Evolutionary conservation across 2,329 filamentous ascomycete genomes (phyloP).

Genomic region (Sphaerulina vaccinii): DNA sequence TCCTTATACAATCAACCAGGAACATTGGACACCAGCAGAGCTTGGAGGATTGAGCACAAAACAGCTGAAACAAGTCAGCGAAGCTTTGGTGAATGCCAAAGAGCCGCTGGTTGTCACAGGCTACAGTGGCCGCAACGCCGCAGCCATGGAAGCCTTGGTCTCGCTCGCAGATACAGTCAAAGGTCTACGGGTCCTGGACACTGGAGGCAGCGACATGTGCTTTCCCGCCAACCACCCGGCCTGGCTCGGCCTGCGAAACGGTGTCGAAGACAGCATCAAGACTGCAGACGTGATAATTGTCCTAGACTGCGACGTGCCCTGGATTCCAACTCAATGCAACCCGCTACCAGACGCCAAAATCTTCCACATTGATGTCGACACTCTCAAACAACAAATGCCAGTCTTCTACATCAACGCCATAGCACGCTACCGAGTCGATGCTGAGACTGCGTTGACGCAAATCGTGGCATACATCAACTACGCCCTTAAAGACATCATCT

Average conservation of each 20-base stretch:
- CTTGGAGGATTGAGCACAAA: slow-evolving; percentile 60
- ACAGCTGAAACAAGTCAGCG: slow-evolving; percentile 60
- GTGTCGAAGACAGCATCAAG: slow-evolving; percentile 69
- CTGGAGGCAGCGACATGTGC: slow-evolving; percentile 76
- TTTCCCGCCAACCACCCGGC: slow-evolving; percentile 68
- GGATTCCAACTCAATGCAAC: slow-evolving; percentile 76
- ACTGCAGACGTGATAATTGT: slow-evolving; percentile 82
- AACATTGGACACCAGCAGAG: slow-evolving; percentile 68
- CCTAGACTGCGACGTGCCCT: slow-evolving; percentile 86
- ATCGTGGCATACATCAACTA: slow-evolving; percentile 59
- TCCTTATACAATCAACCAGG: slow-evolving; percentile 67
- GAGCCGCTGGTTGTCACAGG: slow-evolving; percentile 70
- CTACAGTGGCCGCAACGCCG: slow-evolving; percentile 68
- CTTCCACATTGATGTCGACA: slow-evolving; percentile 65
- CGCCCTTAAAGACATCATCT: slow-evolving; percentile 46
- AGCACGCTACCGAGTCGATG: slow-evolving; percentile 52
- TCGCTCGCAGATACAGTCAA: slow-evolving; percentile 66
- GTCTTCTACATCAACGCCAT: slow-evolving; percentile 58
- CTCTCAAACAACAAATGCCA: slow-evolving; percentile 62
- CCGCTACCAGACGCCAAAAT: slow-evolving; percentile 58
- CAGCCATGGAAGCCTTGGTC: slow-evolving; percentile 60
- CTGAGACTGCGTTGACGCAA: slow-evolving; percentile 63
- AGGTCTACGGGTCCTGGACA: slow-evolving; percentile 70
- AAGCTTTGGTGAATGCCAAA: slow-evolving; percentile 62
- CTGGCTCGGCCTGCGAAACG: slow-evolving; percentile 66